Percentiles rank a stretch among this genome's conserved stretches.
Evolutionary conservation across 208 protist species (phyloP).

Genomic region (Porcisia hertigi): DNA sequence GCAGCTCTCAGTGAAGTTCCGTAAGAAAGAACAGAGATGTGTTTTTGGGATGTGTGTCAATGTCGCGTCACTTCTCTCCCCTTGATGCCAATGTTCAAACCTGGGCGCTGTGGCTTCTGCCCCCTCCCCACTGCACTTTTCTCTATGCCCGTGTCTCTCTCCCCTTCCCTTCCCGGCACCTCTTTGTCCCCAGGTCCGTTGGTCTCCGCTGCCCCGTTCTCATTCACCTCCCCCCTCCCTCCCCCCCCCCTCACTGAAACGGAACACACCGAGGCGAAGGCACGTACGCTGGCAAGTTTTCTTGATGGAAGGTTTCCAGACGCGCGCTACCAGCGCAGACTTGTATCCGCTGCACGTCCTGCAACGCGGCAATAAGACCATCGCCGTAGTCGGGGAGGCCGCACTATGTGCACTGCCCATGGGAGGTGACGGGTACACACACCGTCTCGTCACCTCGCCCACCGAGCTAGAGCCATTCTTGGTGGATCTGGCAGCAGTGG

Average conservation of each 20-base stretch:
- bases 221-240: background rate
- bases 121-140: too few species aligned
- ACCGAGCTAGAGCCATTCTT: background rate
- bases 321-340: background rate
- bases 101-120: background rate
- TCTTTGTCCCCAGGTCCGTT: too few species aligned
- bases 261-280: background rate
- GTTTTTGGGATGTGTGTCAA: background rate
- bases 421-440: background rate
- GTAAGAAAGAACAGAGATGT: too few species aligned
- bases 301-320: background rate
- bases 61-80: background rate
- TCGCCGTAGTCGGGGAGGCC: conserved; percentile 16
- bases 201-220: too few species aligned
- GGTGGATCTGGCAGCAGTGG: background rate
- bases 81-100: background rate
- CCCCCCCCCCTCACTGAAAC: background rate
- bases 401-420: conserved; percentile 19
- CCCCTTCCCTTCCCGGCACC: too few species aligned
- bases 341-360: conserved; percentile 3
- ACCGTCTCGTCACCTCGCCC: background rate
- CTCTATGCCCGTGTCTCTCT: too few species aligned
- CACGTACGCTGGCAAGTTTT: background rate
- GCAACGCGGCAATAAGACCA: background rate
- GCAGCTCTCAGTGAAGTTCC: background rate